A percentile compares a stretch with the other conserved stretches of the same genome.
phyloP scores from a whole-genome alignment of 495 filamentous ascomycete genomes.

The Cercophora scortea region DNA sequence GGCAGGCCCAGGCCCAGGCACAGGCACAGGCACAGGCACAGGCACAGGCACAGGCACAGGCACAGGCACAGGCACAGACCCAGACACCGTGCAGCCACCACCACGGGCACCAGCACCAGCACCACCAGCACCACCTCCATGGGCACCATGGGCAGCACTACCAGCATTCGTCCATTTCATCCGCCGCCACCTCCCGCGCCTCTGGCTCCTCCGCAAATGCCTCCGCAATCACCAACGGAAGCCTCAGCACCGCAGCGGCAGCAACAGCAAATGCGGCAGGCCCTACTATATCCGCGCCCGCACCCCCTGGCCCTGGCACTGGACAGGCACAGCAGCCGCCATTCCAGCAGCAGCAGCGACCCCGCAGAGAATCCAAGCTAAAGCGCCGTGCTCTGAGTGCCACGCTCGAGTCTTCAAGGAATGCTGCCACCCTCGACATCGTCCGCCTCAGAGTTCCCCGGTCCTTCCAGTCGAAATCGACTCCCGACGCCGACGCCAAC shows the following conservation, averaged over 20 bases:
- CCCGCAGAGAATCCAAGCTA: conserved; percentile 30
- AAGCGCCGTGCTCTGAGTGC: conserved; percentile 24
- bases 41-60: background rate
- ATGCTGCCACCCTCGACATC: conserved; percentile 1
- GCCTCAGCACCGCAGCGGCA: conserved; percentile 18
- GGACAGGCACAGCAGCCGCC: background rate
- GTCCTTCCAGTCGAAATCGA: conserved; percentile 3
- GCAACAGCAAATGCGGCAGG: background rate
- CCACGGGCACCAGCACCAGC: background rate
- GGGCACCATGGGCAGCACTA: conserved; percentile 1
- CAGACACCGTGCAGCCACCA: background rate
- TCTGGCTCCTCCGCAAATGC: background rate
- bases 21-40: background rate
- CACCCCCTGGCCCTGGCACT: background rate
- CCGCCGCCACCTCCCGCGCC: conserved; percentile 2
- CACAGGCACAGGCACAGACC: background rate
- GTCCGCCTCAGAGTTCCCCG: conserved; percentile 1
- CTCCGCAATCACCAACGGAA: conserved; percentile 20
- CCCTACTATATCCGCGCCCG: background rate
- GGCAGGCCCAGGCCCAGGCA: background rate
- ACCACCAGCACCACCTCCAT: conserved; percentile 2
- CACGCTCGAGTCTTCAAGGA: conserved; percentile 11
- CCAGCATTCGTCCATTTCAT: conserved; percentile 3
- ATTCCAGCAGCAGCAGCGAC: conserved; percentile 12
- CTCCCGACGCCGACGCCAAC: conserved; percentile 1